Percentiles rank a stretch among this genome's conserved stretches.
These are phyloP conservation scores for Picea sitchensis DNA, from an alignment of 75 land plant genomes.

Conservation along the genomic window DNA sequence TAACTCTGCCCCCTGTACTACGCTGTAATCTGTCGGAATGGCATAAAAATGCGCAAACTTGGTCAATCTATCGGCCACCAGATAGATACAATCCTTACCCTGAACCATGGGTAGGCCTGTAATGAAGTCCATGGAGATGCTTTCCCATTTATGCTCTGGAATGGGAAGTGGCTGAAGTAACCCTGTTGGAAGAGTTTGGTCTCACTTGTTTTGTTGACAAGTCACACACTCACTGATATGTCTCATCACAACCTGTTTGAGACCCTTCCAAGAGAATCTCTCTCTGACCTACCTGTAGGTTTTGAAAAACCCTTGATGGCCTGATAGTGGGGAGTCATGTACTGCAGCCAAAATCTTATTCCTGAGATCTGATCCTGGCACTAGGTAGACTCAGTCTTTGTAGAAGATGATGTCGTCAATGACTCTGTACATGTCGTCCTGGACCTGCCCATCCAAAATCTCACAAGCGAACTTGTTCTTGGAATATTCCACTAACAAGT, in stretches of 20 bases:
- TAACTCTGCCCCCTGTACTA: no score
- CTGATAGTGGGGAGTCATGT: neutral
- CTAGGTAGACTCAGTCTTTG: neutral
- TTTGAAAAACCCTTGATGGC: neutral
- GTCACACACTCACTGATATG: neutral
- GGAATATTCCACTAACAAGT: no score
- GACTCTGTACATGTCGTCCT: no score
- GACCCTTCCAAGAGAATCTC: neutral
- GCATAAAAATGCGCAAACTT: neutral
- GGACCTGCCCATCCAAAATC: no score
- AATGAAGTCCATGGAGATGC: slow-evolving; percentile 2
- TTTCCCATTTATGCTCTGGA: neutral
- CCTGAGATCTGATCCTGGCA: neutral
- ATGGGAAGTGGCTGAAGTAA: neutral
- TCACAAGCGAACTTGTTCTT: no score
- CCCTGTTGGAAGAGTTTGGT: neutral
- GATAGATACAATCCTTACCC: neutral
- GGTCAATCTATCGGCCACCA: neutral
- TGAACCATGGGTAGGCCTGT: neutral
- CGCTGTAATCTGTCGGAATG: no score
- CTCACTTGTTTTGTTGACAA: neutral
- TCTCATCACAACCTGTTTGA: neutral
- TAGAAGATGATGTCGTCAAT: no score
- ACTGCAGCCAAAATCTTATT: neutral
- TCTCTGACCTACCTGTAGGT: neutral